Base-by-base conservation (phyloP, 2,329 filamentous ascomycete species). In the Rhytidhysteron rufulum region DNA sequence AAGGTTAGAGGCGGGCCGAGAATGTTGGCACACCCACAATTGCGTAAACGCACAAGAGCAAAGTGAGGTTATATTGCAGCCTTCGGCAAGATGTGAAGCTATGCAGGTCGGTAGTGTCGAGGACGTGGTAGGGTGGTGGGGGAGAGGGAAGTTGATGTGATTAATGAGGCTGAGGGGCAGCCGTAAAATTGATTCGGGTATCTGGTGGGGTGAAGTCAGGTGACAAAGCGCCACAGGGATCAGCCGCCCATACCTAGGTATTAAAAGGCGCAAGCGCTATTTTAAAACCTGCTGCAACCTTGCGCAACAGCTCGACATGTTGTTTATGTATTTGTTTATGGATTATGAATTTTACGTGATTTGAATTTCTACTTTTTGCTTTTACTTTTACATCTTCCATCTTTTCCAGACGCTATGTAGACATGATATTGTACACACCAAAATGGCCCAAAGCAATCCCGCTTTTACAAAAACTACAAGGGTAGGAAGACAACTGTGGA, bases 371-470 rank as follows among this genome's bases (percentile, higher is more conserved):
- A n/a, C n/a, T n/a, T n/a, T 37, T 37, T 37, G 10, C n/a, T 18
- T 5, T 33, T 44, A 49, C 51, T 58, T 60, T 57, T 58, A 53
- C 49, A 51, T 57, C 47, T 54, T 18, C 17, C 43, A 35, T 57
- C 53, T 47, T 55, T 51, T 55, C 51, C 51, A 53, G 49, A 25
- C 36, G 52, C 51, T 59, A 62, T 46, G 55, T 54, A 63, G 51
- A 63, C 56, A 58, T 50, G 50, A 58, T 63, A 60, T 61, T 49
- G 55, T 63, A 63, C 60, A 63, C 51, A 47, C 41, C 44, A 49
- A 58, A 55, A 51, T 41, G 55, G n/a, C 44, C 48, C 43, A 56
- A 54, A 40, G 52, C 43, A 54, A 57, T 58, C 58, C 60, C 59
- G 60, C 63, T 63, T 57, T n/a, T 13, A 27, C 7, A 13, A 27